Conservation (phyloP, 805 yeast species). For the Torulaspora quercuum region DNA sequence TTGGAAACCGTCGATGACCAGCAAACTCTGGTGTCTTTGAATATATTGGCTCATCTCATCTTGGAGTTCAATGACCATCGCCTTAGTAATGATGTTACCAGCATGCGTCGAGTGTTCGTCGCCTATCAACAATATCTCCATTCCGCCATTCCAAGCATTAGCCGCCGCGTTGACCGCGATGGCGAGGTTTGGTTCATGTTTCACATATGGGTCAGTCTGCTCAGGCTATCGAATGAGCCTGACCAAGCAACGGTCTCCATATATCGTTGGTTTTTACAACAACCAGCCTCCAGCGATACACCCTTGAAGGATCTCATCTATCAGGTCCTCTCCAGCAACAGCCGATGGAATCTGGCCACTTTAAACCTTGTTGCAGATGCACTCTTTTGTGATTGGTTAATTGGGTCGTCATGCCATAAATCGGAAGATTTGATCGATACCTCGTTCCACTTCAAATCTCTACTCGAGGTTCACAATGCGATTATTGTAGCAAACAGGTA, state of each 20-base stretch:
- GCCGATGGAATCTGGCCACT: conserved; percentile 6
- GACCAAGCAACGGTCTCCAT: conserved; percentile 1
- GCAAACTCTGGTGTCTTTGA: conserved; percentile 7
- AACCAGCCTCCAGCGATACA: neutral
- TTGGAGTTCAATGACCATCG: conserved; percentile 1
- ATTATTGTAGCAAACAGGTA: conserved; percentile 3
- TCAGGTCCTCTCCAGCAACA: conserved; percentile 5
- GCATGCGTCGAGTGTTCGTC: conserved; percentile 11
- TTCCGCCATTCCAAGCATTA: conserved; percentile 2
- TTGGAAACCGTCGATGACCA: too few relatives aligned
- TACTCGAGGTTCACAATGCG: conserved; percentile 17
- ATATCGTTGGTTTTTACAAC: conserved; percentile 8
- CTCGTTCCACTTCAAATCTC: conserved; percentile 13
- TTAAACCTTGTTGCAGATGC: conserved; percentile 13
- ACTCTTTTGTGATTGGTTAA: conserved; percentile 18
- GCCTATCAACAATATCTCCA: conserved; percentile 16
- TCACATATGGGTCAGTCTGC: conserved; percentile 16
- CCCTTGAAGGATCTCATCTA: conserved; percentile 3
- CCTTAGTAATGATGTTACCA: conserved; percentile 2
- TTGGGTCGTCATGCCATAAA: conserved; percentile 1
- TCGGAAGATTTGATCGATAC: neutral
- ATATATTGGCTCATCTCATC: conserved; percentile 4
- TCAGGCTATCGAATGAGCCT: conserved; percentile 8
- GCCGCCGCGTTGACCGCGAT: neutral
- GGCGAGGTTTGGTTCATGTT: conserved; percentile 17